A percentile compares a stretch with the other conserved stretches of the same genome.
These are phyloP conservation scores for Mucor racemosus DNA, from an alignment of 371 early-diverging fungal genomes.

Conservation along the genomic window DNA sequence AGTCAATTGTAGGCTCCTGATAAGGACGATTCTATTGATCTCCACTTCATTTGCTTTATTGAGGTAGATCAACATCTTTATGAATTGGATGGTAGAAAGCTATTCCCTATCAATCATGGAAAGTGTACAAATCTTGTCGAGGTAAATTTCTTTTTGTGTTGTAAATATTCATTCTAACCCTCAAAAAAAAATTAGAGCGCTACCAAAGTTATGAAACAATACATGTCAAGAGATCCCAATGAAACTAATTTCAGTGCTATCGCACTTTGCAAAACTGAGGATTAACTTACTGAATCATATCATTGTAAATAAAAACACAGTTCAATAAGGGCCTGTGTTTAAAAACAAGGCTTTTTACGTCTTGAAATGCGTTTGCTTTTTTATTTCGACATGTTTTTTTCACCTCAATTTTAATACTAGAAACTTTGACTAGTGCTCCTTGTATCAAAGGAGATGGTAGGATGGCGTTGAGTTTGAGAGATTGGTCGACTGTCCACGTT, in stretches of 20 bases:
- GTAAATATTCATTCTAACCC: not conserved
- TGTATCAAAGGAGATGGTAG: too few relatives aligned
- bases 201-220: constrained; percentile 67
- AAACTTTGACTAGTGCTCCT: too few relatives aligned
- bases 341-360: not conserved
- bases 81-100: constrained; percentile 88
- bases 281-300: not conserved
- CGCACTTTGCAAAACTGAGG: constrained; percentile 48
- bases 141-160: constrained; percentile 35
- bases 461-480: too few relatives aligned
- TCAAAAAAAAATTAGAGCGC: constrained; percentile 52
- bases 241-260: constrained; percentile 73
- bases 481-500: too few relatives aligned
- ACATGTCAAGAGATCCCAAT: constrained; percentile 76
- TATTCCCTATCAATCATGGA: constrained; percentile 87
- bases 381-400: too few relatives aligned
- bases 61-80: constrained; percentile 74
- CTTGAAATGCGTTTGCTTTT: too few relatives aligned
- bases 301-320: not conserved
- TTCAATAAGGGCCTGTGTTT: not conserved
- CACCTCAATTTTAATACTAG: too few relatives aligned
- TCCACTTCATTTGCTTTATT: constrained; percentile 89
- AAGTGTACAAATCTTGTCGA: constrained; percentile 60
- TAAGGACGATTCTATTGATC: constrained; percentile 71
- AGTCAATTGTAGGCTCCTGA: constrained; percentile 56